These are phyloP conservation scores for Collybiopsis luxurians DNA, from an alignment of 768 basidiomycete species.

Conservation along the genomic window DNA sequence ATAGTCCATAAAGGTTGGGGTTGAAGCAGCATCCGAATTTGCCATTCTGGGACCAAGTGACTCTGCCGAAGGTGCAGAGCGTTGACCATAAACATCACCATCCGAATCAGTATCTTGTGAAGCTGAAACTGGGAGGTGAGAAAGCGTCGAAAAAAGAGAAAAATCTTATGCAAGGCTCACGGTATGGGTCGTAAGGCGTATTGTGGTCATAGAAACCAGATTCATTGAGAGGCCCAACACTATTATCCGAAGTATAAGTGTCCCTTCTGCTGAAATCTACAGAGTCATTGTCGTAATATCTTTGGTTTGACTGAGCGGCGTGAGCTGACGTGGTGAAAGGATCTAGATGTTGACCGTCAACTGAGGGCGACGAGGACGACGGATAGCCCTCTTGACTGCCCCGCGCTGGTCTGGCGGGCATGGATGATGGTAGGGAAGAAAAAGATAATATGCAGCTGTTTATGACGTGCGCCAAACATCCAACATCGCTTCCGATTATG, in stretches of 20 bases:
- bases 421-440: constrained; percentile 23
- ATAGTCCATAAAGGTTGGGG: constrained; percentile 71
- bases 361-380: constrained; percentile 52
- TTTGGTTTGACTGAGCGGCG: constrained; percentile 29
- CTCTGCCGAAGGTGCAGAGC: constrained; percentile 72
- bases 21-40: constrained; percentile 67
- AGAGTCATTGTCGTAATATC: constrained; percentile 76
- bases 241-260: constrained; percentile 66
- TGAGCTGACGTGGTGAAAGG: constrained; percentile 51
- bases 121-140: constrained; percentile 38
- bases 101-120: constrained; percentile 86
- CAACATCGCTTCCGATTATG: too few species aligned
- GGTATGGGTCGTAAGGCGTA: constrained; percentile 63
- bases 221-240: constrained; percentile 60
- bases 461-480: too few species aligned
- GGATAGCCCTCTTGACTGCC: constrained; percentile 64
- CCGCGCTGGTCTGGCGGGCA: constrained; percentile 56
- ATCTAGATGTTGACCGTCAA: constrained; percentile 62
- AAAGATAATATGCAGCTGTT: not conserved
- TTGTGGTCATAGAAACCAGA: constrained; percentile 63
- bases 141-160: constrained; percentile 13
- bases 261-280: constrained; percentile 67
- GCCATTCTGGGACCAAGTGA: constrained; percentile 63
- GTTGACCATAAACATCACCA: constrained; percentile 64
- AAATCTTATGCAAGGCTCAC: constrained; percentile 29